Evolutionary conservation across 148 eudicot genomes (phyloP), one percentile per base, ranked within the genome.

Genomic region (Mesembryanthemum crystallinum): DNA sequence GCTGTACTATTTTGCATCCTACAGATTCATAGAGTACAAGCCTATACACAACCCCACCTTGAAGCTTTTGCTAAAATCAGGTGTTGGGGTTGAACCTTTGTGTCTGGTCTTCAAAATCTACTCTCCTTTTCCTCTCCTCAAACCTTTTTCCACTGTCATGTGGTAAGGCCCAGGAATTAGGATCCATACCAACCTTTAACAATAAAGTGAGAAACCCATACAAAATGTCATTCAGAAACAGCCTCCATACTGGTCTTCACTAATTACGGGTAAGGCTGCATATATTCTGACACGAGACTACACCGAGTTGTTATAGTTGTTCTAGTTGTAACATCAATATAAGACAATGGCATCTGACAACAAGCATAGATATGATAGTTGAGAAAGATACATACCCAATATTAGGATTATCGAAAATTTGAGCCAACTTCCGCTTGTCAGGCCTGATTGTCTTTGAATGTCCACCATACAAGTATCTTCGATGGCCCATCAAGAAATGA

Each of bases 381-480:
- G 30, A 47, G 74, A 81, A 12, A 60, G 71, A 23, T 52, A 68
- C 82, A 78, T 89, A 95, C 99, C 97, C 97, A 23, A 92, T 83
- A 75, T 82, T 88, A 66, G 94, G 96, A 83, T 91, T 90, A 64
- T 88, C 97, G 73, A 92, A 89, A 30, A 89, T 76, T 63, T 86
- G 79, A 24, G 91, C 99, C 77, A 92, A 71, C 85, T 92, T 95
- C 86, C 99, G 86, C 83, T 95, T 95, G 87, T 95, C 98, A 42
- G 98, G 98, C 82, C 82, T 90, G 73, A 95, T 88, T 20, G 94
- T 90, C 90, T 93, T 90, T 10, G 98, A 84, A 76, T 95, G 98
- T 65, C 98, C 98, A 80, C 97, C 89, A 80, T 89, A 92, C 76
- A 95, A 57, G 80, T 84, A 92, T 85, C 98, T 89, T 72, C 97